Evolutionary conservation across 2,329 filamentous ascomycete species (phyloP).

Genomic region (Dothistroma septosporum): DNA sequence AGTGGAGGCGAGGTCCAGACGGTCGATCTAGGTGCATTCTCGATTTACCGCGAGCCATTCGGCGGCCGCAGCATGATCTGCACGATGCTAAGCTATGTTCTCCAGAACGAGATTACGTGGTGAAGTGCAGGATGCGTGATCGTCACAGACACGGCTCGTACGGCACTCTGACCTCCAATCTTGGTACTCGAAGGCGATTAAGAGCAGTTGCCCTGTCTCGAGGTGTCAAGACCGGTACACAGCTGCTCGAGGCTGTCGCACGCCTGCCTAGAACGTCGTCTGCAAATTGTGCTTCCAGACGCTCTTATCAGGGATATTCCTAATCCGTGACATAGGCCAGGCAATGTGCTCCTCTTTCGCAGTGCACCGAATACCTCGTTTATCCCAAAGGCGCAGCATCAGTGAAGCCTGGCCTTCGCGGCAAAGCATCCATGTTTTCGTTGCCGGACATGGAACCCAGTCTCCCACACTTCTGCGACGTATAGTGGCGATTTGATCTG

Average conservation of each 20-base stretch:
- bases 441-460: too few species aligned
- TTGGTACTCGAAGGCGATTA: not conserved
- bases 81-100: not conserved
- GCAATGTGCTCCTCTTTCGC: too few species aligned
- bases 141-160: not conserved
- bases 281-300: not conserved
- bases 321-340: not conserved
- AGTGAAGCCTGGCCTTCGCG: too few species aligned
- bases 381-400: too few species aligned
- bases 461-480: too few species aligned
- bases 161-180: not conserved
- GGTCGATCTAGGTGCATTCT: not conserved
- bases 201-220: not conserved
- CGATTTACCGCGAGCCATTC: not conserved
- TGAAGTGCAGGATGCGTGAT: too few species aligned
- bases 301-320: not conserved
- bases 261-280: not conserved
- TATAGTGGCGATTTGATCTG: too few species aligned
- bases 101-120: too few species aligned
- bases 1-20: not conserved
- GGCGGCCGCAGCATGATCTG: not conserved
- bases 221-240: not conserved
- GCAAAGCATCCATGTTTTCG: too few species aligned
- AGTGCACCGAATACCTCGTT: too few species aligned
- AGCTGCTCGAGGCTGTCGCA: not conserved